phyloP scores from a whole-genome alignment of 306 rosid species.

The Styphnolobium japonicum region DNA sequence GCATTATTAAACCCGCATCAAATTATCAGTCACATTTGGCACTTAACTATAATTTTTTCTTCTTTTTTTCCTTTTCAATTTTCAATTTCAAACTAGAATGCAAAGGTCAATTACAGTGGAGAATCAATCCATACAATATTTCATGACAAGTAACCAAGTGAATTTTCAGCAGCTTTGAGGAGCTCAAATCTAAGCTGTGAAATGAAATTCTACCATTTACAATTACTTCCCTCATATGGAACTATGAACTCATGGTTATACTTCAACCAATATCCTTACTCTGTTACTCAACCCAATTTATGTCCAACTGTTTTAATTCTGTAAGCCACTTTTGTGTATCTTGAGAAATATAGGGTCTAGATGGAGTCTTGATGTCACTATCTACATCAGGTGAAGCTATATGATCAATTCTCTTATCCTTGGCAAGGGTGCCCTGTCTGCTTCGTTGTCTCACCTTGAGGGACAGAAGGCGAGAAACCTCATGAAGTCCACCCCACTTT shows the following conservation, averaged over 20 bases:
- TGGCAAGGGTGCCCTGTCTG: conserved; percentile 43
- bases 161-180: not conserved
- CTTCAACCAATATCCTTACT: not conserved
- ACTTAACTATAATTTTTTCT: not conserved
- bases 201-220: not conserved
- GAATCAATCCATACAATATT: not conserved
- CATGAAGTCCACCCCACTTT: conserved; percentile 94
- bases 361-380: conserved; percentile 36
- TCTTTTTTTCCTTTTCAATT: not conserved
- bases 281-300: conserved; percentile 69
- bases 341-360: conserved; percentile 57
- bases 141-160: not conserved
- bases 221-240: conserved; percentile 5
- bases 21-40: not conserved
- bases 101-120: not conserved
- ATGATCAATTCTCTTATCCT: conserved; percentile 52
- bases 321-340: conserved; percentile 77
- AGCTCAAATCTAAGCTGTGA: no score
- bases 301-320: conserved; percentile 65
- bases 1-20: no score
- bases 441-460: conserved; percentile 68
- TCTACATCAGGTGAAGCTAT: conserved; percentile 36
- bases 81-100: not conserved
- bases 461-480: conserved; percentile 84
- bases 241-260: not conserved